Evolutionary conservation across 306 rosid genomes (phyloP), one percentile per base, ranked within the genome.

Genomic region (Vachellia collinsii): DNA sequence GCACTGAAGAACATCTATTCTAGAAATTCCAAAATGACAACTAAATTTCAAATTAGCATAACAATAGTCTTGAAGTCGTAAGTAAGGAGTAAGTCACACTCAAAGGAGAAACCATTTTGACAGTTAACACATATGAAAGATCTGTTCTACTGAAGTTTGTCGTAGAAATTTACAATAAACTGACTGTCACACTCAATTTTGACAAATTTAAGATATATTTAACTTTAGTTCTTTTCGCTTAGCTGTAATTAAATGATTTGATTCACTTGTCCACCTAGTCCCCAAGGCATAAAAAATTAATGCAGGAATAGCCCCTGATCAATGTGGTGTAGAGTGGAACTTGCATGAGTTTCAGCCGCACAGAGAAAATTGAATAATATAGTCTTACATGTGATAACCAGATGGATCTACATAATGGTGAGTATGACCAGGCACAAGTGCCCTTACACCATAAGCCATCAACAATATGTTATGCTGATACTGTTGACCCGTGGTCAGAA

Each of bases 1-100:
- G 7, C 37, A 39, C 13, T 42, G 16, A 16, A 41, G 5, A 59
- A 59, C 6, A 39, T 20, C 8, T 20, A 34, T 2, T 56, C 43
- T 22, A 22, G 25, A 41, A 56, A 3, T 56, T 58, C 70, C 42
- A 58, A 62, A 42, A 11, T 61, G 25, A 75, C 56, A 46, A 58
- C 56, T 59, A 23, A 42, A 50, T 75, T 47, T 75, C 79, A 75
- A 59, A 59, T 42, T 13, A 41, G 25, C 58, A 75, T 4, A 14
- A 9, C 62, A 41, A 42, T 56, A 13, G 22, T 41, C 43, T 75
- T 42, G 43, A 14, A 75, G 67, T 12, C 23, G 38, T 11, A 22
- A 13, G 14, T 20, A 9, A 39, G 23, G 54, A 11, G 11, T 7
- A 56, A 41, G 42, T 58, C 5, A 59, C 34, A 10, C 54, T 13